phyloP scores from a whole-genome alignment of 169 alveolate genomes.

The Plasmodium billcollinsi region DNA sequence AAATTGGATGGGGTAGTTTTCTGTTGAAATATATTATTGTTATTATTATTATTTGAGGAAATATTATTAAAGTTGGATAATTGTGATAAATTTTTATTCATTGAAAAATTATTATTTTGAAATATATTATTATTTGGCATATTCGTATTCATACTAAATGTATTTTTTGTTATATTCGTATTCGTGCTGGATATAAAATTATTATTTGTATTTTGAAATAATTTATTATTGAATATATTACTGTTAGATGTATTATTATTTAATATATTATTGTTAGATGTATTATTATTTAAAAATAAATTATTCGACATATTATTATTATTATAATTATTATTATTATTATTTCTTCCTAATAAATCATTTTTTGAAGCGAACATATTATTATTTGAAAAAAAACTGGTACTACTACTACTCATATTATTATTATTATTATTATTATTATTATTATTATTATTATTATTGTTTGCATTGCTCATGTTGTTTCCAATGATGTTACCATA shows the following conservation, averaged over 20 bases:
- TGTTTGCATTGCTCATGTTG: not conserved
- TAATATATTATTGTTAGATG: not conserved
- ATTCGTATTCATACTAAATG: too few species aligned
- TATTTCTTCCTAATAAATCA: slow-evolving; percentile 5
- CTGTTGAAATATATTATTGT: too few species aligned
- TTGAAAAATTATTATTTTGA: too few species aligned
- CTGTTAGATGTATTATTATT: not conserved
- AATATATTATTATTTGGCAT: too few species aligned
- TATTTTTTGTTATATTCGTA: too few species aligned
- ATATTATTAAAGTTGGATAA: too few species aligned
- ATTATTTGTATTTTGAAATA: too few species aligned
- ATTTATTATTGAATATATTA: too few species aligned
- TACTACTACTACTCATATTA: not conserved
- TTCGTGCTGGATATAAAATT: too few species aligned
- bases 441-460: not conserved
- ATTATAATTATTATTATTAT: slow-evolving; percentile 13
- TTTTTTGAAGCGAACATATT: slow-evolving; percentile 1
- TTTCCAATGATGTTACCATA: not conserved
- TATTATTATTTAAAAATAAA: not conserved
- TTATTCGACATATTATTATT: not conserved
- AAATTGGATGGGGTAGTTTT: too few species aligned
- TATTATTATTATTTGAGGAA: too few species aligned
- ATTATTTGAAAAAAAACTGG: not conserved
- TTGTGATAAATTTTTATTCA: too few species aligned
- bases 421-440: not conserved